These are phyloP conservation scores for Scutellaria minor DNA, from an alignment of 257 asterid species.

Conservation along the genomic window DNA sequence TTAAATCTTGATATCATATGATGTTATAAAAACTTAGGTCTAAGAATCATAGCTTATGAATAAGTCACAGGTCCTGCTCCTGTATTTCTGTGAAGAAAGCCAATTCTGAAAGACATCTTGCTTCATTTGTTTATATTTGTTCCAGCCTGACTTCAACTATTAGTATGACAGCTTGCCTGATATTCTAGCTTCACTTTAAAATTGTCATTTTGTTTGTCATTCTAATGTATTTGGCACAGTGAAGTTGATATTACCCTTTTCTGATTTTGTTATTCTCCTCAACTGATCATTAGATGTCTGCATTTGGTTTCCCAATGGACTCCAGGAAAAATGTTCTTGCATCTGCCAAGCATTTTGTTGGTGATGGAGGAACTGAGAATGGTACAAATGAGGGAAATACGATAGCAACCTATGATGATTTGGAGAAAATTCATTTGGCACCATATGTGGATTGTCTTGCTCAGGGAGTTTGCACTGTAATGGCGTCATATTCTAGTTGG, in stretches of 20 bases:
- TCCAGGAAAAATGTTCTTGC: constrained; percentile 82
- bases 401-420: constrained; percentile 62
- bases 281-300: constrained; percentile 26
- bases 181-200: constrained; percentile 3
- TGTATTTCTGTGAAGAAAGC: constrained; percentile 5
- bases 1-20: background rate
- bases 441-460: constrained; percentile 85
- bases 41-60: constrained; percentile 17
- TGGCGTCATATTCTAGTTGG: constrained; percentile 96
- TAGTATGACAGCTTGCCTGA: constrained; percentile 4
- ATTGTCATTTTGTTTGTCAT: constrained; percentile 23
- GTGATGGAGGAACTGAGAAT: constrained; percentile 90
- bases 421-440: constrained; percentile 82
- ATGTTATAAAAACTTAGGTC: constrained; percentile 22
- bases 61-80: background rate
- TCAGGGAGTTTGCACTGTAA: constrained; percentile 92
- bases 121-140: constrained; percentile 24
- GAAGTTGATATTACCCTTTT: constrained; percentile 16
- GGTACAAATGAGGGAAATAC: constrained; percentile 94
- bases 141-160: constrained; percentile 18
- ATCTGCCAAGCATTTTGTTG: constrained; percentile 91
- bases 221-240: constrained; percentile 8
- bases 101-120: constrained; percentile 12
- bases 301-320: constrained; percentile 34
- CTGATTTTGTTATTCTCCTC: constrained; percentile 20